Evolutionary conservation across 768 basidiomycete species (phyloP), one percentile per base, ranked within the genome.

Genomic region (Podaxis mareebaensis): DNA sequence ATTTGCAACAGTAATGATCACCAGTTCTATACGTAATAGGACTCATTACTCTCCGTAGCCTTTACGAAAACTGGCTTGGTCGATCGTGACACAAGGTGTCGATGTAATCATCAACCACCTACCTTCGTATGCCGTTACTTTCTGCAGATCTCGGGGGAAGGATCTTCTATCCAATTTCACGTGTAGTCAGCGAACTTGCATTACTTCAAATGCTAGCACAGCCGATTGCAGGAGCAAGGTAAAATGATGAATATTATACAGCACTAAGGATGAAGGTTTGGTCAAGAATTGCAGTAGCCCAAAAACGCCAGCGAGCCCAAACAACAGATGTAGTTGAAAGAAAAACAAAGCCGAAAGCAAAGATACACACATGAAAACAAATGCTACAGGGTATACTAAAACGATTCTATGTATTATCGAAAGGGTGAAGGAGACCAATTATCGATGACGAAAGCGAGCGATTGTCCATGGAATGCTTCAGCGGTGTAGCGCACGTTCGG

Each of bases 401-500:
- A 49, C 36, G 46, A 17, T 52, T 44, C 60, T 53, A 61, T 53
- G 51, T 42, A 39, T 54, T 49, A 63, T 20, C 8, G 17, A 33
- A 17, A 26, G 17, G 26, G 24, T 26, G 46, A 38, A 17, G 28
- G n/a, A 26, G 22, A 22, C 17, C 24, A 36, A 7, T 7, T 22
- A 49, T 49, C 26, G 36, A 52, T 40, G 49, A 36, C 22, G 26
- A 36, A 56, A 60, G 40, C 56, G 42, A 62, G 53, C 53, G 54
- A 63, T 53, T 39, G 52, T 53, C 26, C 13, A 26, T 42, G 62
- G 59, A 44, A 61, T 40, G 53, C 61, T 75, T 78, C 81, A 88
- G 68, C 85, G 83, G 71, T 87, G 86, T 40, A 88, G 75, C 7
- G 81, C 79, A 38, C 88, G 84, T 72, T 89, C 87, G 40, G 88